Percentiles rank a stretch among this genome's conserved stretches.
These are phyloP conservation scores for Fraxinus latifolia DNA, from an alignment of 305 asterid genomes.

Conservation along the genomic window DNA sequence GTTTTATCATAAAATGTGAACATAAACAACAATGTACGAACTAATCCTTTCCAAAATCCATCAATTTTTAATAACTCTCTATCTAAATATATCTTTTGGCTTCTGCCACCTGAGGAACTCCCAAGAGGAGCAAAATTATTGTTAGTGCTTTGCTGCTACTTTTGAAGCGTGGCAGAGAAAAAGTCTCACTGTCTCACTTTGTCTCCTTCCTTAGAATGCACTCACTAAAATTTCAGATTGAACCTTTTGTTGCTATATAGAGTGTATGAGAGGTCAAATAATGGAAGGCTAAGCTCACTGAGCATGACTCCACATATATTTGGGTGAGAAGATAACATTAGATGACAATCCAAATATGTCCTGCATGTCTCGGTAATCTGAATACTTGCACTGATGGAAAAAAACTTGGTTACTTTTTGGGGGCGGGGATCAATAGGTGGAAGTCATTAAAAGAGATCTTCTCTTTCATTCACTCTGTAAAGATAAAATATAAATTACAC, in stretches of 20 bases:
- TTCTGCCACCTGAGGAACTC: background rate
- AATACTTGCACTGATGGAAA: background rate
- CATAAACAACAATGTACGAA: background rate
- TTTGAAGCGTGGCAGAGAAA: background rate
- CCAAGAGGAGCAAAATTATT: background rate
- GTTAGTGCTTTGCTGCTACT: background rate
- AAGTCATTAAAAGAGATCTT: background rate
- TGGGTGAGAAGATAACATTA: background rate
- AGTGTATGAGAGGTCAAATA: background rate
- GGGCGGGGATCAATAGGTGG: background rate
- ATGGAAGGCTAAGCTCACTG: background rate
- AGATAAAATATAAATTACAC: background rate
- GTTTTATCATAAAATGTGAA: background rate
- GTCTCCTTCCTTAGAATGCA: background rate
- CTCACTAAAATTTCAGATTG: background rate
- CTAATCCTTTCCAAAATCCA: background rate
- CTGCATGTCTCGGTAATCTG: background rate
- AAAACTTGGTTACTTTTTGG: background rate
- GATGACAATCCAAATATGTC: background rate
- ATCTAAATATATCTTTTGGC: background rate
- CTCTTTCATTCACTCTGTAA: background rate
- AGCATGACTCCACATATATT: background rate
- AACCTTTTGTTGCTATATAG: background rate
- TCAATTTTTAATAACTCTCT: background rate
- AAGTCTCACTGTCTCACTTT: background rate